These are phyloP conservation scores for Aulographum hederae DNA, from an alignment of 2,329 filamentous ascomycete genomes.

Conservation along the genomic window DNA sequence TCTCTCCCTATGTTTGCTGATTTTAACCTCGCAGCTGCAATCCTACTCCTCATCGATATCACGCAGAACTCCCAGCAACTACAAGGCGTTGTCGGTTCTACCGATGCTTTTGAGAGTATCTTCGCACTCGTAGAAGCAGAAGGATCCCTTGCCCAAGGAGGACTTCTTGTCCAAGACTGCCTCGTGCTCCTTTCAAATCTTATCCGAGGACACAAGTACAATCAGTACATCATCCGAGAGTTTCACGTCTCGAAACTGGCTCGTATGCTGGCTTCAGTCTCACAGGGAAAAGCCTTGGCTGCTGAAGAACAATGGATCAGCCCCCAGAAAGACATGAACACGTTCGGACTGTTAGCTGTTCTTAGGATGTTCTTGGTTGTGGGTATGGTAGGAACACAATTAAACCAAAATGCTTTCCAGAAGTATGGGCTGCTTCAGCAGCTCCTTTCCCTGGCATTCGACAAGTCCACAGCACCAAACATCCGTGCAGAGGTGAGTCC, in stretches of 20 bases:
- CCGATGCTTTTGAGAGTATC: conserved; percentile 76
- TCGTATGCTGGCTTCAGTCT: conserved; percentile 44
- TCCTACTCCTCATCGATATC: conserved; percentile 73
- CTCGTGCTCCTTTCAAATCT: conserved; percentile 81
- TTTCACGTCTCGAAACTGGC: conserved; percentile 61
- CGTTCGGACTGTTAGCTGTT: conserved; percentile 77
- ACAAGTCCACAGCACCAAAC: conserved; percentile 47
- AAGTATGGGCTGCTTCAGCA: conserved; percentile 64
- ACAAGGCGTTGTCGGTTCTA: conserved; percentile 89
- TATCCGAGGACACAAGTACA: conserved; percentile 69
- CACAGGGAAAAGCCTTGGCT: conserved; percentile 35
- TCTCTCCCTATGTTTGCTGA: conserved; percentile 3
- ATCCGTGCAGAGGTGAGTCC: conserved; percentile 59
- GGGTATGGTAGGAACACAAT: conserved; percentile 61
- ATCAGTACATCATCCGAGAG: conserved; percentile 87
- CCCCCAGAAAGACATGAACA: conserved; percentile 67
- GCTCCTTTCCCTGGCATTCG: conserved; percentile 69
- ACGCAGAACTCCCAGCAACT: conserved; percentile 76
- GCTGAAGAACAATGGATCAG: conserved; percentile 53
- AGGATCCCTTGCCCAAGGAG: conserved; percentile 65
- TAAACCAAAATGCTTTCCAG: conserved; percentile 77
- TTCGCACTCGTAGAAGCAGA: conserved; percentile 71
- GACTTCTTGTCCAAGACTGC: conserved; percentile 80
- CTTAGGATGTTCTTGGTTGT: conserved; percentile 68
- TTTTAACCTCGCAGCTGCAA: conserved; percentile 43